Percentiles rank a stretch among this genome's conserved stretches.
These are phyloP conservation scores for Solanum sparsipilum DNA, from an alignment of 257 asterid genomes.

Conservation along the genomic window DNA sequence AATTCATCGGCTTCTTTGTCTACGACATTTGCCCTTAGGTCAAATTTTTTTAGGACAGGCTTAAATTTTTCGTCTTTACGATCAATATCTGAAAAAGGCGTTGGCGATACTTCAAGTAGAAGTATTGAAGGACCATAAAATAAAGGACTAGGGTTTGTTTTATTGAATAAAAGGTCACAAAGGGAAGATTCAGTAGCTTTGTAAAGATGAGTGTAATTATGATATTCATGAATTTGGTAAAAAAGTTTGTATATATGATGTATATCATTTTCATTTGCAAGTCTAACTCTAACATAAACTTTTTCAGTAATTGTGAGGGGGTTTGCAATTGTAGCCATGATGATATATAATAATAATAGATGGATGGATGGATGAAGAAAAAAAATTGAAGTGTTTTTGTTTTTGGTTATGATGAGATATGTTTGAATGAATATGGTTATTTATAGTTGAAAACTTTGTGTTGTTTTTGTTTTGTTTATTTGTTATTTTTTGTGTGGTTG, in stretches of 20 bases:
- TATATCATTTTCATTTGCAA: neutral
- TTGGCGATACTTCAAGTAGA: slow-evolving; percentile 1
- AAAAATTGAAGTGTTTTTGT: too few relatives aligned
- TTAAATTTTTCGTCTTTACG: neutral
- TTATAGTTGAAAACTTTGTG: neutral
- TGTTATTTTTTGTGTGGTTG: neutral
- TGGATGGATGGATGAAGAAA: too few relatives aligned
- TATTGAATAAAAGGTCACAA: neutral
- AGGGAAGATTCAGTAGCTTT: slow-evolving; percentile 3
- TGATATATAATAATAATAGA: neutral
- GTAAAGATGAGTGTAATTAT: neutral
- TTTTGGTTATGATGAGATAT: neutral
- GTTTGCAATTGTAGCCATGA: neutral
- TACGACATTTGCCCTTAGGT: neutral
- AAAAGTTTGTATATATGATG: slow-evolving; percentile 3
- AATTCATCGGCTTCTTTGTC: neutral
- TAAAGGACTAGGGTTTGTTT: slow-evolving; percentile 1
- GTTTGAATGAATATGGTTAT: neutral
- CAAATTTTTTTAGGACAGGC: neutral
- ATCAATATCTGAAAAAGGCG: neutral
- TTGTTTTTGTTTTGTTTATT: neutral
- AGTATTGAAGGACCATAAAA: neutral
- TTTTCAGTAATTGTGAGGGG: neutral
- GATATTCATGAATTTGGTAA: slow-evolving; percentile 5
- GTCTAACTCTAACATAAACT: slow-evolving; percentile 1